Conservation (phyloP, 805 yeast species). For the Lachancea thermotolerans region DNA sequence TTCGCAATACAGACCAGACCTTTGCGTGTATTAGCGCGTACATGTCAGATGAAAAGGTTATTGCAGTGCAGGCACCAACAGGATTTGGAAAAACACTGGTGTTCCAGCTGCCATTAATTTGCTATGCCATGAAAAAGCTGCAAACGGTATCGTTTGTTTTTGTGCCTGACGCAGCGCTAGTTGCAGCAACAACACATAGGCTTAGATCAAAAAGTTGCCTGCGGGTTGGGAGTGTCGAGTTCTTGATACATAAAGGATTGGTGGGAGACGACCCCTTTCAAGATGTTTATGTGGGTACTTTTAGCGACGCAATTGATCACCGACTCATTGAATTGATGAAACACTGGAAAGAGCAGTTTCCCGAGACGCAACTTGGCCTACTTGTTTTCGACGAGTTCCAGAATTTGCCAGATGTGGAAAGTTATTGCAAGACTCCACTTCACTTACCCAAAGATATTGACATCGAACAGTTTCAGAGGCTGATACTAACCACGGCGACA, state of each 20-base stretch:
- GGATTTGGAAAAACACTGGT: neutral
- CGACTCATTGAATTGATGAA: neutral
- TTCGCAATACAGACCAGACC: neutral
- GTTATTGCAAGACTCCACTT: neutral
- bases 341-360: neutral
- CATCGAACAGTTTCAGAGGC: neutral
- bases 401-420: neutral
- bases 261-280: too few relatives aligned
- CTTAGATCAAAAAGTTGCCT: too few relatives aligned
- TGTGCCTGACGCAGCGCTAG: neutral
- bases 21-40: neutral
- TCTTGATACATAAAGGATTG: too few relatives aligned
- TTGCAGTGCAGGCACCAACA: neutral
- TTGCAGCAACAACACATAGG: too few relatives aligned
- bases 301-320: neutral
- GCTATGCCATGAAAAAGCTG: neutral
- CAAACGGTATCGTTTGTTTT: neutral
- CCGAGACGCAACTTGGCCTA: neutral
- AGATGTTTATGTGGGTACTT: too few relatives aligned
- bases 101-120: neutral
- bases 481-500: neutral
- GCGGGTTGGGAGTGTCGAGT: too few relatives aligned
- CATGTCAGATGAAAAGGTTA: neutral
- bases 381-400: slow-evolving; percentile 1
- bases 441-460: neutral